phyloP scores from a whole-genome alignment of 108 stramenopile species.

The Cyclotella atomus region DNA sequence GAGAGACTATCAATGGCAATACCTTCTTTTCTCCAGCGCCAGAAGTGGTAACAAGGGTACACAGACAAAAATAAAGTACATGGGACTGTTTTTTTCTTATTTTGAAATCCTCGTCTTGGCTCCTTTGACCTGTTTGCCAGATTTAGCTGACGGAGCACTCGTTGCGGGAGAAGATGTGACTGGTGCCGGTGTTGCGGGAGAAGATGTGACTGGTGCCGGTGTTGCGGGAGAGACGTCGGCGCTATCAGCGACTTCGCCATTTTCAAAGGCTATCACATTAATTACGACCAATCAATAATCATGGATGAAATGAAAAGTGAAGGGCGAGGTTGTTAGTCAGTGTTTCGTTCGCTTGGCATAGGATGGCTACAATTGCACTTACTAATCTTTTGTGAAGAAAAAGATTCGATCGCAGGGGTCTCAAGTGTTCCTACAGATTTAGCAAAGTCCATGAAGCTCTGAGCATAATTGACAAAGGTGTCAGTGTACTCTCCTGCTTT shows the following conservation, averaged over 20 bases:
- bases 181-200: not conserved
- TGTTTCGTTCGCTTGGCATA: not conserved
- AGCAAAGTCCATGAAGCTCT: slow-evolving; percentile 58
- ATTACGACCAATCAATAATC: not conserved
- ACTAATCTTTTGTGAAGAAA: slow-evolving; percentile 19
- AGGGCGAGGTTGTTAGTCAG: not conserved
- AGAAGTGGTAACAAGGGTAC: not conserved
- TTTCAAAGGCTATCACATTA: not conserved
- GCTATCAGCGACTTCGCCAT: slow-evolving; percentile 3
- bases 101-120: not conserved
- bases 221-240: not conserved
- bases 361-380: not conserved
- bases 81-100: not conserved
- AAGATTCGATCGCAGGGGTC: slow-evolving; percentile 4
- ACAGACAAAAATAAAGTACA: not conserved
- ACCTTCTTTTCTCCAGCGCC: not conserved
- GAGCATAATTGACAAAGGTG: slow-evolving; percentile 35
- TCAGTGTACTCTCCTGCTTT: slow-evolving; percentile 40
- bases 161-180: not conserved
- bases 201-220: not conserved
- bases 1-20: not conserved
- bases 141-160: too few relatives aligned
- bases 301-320: not conserved
- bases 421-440: not conserved
- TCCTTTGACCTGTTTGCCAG: not conserved